Conservation (phyloP, 331 rosid species). For the Quercus lobata region DNA sequence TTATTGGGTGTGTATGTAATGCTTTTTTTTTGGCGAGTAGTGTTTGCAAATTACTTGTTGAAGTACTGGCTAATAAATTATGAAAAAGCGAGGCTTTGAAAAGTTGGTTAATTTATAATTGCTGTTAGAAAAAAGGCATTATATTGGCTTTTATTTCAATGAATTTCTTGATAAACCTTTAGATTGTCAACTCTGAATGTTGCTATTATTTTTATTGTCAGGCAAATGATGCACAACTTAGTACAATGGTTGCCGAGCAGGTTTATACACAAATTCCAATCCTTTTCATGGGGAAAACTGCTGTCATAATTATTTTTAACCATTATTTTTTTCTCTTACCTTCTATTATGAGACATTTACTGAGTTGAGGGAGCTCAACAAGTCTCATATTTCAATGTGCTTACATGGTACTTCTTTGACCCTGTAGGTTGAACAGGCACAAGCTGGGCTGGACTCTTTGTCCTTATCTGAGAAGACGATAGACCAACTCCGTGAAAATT, state of each 20-base stretch:
- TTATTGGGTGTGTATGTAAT: too few species aligned
- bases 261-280: conserved; percentile 25
- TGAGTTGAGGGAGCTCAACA: background rate
- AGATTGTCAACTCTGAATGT: conserved; percentile 18
- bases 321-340: background rate
- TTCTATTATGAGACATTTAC: conserved; percentile 13
- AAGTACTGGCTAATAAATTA: too few species aligned
- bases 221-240: conserved; percentile 99
- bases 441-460: conserved; percentile 81
- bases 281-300: conserved; percentile 2
- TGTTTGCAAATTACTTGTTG: too few species aligned
- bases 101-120: too few species aligned
- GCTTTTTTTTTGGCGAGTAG: too few species aligned
- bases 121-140: background rate
- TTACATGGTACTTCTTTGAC: conserved; percentile 16
- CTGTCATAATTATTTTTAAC: background rate
- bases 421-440: conserved; percentile 90
- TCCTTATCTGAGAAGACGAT: conserved; percentile 62
- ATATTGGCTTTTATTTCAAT: background rate
- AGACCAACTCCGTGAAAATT: conserved; percentile 80
- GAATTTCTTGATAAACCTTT: background rate
- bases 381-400: conserved; percentile 14
- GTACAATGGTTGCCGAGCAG: conserved; percentile 99
- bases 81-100: too few species aligned
- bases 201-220: conserved; percentile 34